These are phyloP conservation scores for Lavandula angustifolia DNA, from an alignment of 257 asterid species.

Conservation along the genomic window DNA sequence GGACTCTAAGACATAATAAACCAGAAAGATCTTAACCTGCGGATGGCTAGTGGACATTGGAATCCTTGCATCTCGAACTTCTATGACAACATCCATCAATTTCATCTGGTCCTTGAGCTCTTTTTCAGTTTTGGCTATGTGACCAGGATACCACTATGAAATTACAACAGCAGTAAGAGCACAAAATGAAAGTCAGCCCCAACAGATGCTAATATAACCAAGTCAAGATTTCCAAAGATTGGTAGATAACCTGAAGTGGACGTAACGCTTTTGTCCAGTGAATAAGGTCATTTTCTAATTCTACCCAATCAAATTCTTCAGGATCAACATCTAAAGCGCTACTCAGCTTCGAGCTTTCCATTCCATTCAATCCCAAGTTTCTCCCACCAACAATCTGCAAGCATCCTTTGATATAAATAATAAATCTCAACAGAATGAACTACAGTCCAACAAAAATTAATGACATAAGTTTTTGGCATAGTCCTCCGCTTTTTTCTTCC, in stretches of 20 bases:
- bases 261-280: constrained; percentile 84
- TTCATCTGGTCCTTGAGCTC: constrained; percentile 94
- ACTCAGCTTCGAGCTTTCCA: constrained; percentile 43
- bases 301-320: constrained; percentile 68
- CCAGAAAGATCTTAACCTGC: constrained; percentile 46
- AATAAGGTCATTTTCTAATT: constrained; percentile 68
- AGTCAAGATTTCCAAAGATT: constrained; percentile 21
- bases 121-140: constrained; percentile 89
- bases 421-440: constrained; percentile 7
- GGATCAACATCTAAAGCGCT: constrained; percentile 39
- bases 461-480: not conserved
- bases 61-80: constrained; percentile 97
- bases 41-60: constrained; percentile 92
- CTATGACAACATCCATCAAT: constrained; percentile 96
- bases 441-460: not conserved
- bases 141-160: constrained; percentile 95
- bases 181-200: constrained; percentile 17
- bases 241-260: constrained; percentile 76
- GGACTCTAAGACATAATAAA: constrained; percentile 15
- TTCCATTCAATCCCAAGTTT: constrained; percentile 43
- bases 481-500: not conserved
- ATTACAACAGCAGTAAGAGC: constrained; percentile 31
- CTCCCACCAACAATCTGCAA: constrained; percentile 80
- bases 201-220: constrained; percentile 19
- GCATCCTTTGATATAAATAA: not conserved